Evolutionary conservation across 306 rosid species (phyloP).

Genomic region (Lithocarpus polystachyus): DNA sequence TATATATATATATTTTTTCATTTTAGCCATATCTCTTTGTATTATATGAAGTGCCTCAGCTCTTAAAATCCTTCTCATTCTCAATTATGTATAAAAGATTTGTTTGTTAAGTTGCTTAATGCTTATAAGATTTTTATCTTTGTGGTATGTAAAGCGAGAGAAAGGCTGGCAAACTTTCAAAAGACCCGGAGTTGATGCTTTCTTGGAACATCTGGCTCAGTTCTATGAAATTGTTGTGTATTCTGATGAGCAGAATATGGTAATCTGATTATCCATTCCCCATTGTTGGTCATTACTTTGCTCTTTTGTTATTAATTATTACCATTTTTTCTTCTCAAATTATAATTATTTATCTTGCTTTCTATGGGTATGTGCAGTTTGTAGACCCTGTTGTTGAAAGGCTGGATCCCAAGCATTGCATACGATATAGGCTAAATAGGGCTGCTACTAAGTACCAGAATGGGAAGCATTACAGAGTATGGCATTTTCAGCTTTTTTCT

Average conservation of each 20-base stretch:
- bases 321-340: neutral
- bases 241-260: conserved; percentile 88
- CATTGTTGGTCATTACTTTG: neutral
- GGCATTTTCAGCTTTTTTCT: neutral
- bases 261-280: conserved; percentile 30
- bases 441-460: conserved; percentile 89
- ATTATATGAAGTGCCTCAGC: conserved; percentile 4
- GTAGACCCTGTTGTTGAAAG: conserved; percentile 94
- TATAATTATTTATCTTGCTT: conserved; percentile 4
- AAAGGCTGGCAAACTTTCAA: conserved; percentile 97
- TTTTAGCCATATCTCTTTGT: neutral
- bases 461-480: conserved; percentile 89
- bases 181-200: conserved; percentile 97
- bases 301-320: neutral
- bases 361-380: conserved; percentile 54
- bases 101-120: neutral
- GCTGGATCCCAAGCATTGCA: conserved; percentile 81
- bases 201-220: conserved; percentile 92
- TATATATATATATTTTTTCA: too few relatives aligned
- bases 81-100: conserved; percentile 4
- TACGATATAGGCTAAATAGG: conserved; percentile 76
- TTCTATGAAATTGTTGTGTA: conserved; percentile 81
- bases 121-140: conserved; percentile 19
- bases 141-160: conserved; percentile 66
- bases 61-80: neutral